Evolutionary conservation across 2,329 filamentous ascomycete genomes (phyloP).

Genomic region (Claviceps pazoutovae): DNA sequence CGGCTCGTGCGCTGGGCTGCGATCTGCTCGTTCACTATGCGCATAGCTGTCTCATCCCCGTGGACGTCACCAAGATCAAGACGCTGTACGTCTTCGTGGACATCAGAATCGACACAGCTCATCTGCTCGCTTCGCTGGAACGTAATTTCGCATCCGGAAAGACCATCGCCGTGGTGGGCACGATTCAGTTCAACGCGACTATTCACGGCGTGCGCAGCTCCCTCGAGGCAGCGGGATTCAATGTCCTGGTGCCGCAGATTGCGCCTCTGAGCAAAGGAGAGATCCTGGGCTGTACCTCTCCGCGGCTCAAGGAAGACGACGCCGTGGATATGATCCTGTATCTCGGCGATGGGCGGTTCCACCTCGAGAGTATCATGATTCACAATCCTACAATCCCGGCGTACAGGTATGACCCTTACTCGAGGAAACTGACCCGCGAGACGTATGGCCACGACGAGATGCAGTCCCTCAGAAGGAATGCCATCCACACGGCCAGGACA

Average conservation of each 20-base stretch:
- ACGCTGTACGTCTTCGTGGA: conserved; percentile 97
- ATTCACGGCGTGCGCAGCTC: conserved; percentile 71
- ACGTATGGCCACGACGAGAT: conserved; percentile 87
- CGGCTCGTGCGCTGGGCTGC: conserved; percentile 82
- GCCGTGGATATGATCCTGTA: conserved; percentile 70
- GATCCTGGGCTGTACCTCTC: conserved; percentile 94
- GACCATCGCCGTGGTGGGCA: conserved; percentile 84
- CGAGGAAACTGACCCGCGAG: conserved; percentile 78
- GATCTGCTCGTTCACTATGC: conserved; percentile 94
- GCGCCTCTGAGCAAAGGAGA: conserved; percentile 86
- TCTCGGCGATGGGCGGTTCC: conserved; percentile 83
- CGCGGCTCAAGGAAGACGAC: conserved; percentile 45
- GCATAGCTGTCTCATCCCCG: conserved; percentile 89
- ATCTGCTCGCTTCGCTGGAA: conserved; percentile 74
- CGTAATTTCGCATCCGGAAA: conserved; percentile 78
- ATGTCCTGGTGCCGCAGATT: conserved; percentile 79
- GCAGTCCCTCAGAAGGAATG: conserved; percentile 62
- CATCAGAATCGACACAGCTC: conserved; percentile 84
- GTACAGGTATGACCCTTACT: conserved; percentile 95
- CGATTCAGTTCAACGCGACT: conserved; percentile 97
- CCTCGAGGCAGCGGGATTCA: conserved; percentile 74
- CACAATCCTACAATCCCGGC: conserved; percentile 85
- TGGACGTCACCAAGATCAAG: conserved; percentile 92
- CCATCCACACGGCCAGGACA: conserved; percentile 59
- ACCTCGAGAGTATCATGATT: conserved; percentile 98